A percentile compares a stretch with the other conserved stretches of the same genome.
Conservation (phyloP, 2,329 filamentous ascomycete species). For the Colletotrichum theobromicola region DNA sequence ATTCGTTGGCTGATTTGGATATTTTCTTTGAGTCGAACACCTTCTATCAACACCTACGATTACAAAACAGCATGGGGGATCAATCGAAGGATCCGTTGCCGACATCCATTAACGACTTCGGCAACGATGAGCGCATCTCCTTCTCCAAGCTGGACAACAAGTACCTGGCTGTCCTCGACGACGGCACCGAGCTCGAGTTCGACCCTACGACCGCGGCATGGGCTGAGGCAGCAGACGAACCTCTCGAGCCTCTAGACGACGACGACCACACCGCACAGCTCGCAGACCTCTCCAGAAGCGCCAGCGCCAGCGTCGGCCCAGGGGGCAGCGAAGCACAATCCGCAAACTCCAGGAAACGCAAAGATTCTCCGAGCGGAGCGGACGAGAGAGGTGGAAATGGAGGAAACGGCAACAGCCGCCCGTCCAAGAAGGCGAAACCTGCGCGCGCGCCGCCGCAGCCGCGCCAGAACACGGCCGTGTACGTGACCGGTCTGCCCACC, state of each 20-base stretch:
- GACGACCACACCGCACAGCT: slow-evolving; percentile 33
- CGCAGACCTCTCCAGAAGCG: slow-evolving; percentile 23
- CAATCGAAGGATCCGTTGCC: slow-evolving; percentile 52
- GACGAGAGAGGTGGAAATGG: slow-evolving; percentile 19
- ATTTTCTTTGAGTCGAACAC: not conserved
- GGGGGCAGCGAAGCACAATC: not conserved
- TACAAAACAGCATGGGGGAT: not conserved
- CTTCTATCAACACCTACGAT: not conserved
- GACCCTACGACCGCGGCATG: slow-evolving; percentile 74
- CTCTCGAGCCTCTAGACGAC: slow-evolving; percentile 43
- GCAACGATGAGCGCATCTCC: slow-evolving; percentile 80
- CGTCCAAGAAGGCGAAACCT: slow-evolving; percentile 52
- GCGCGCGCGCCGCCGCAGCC: slow-evolving; percentile 54
- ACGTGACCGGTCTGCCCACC: slow-evolving; percentile 84
- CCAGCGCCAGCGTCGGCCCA: slow-evolving; percentile 16
- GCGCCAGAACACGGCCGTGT: slow-evolving; percentile 85
- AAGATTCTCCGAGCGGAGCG: slow-evolving; percentile 34
- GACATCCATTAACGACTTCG: slow-evolving; percentile 71
- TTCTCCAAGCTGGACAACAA: slow-evolving; percentile 85
- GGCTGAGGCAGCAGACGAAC: slow-evolving; percentile 66
- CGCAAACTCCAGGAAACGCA: slow-evolving; percentile 43
- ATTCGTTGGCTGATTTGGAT: not conserved
- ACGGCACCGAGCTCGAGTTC: slow-evolving; percentile 86
- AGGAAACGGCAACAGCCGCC: slow-evolving; percentile 29
- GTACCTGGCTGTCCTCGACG: slow-evolving; percentile 83